phyloP scores from a whole-genome alignment of 352 stramenopile genomes.

The Globisporangium polare region DNA sequence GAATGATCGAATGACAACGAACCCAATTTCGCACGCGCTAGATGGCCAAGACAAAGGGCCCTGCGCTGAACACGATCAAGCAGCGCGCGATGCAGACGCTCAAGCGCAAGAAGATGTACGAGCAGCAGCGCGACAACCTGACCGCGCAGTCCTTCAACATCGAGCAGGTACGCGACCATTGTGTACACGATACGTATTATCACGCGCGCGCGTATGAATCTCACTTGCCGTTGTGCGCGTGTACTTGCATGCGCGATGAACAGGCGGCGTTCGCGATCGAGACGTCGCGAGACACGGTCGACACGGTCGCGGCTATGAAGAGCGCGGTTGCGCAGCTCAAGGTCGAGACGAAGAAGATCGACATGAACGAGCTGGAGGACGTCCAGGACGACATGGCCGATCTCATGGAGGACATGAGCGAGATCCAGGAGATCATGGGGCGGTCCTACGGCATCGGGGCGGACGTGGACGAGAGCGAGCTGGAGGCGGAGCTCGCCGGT shows the following conservation, averaged over 20 bases:
- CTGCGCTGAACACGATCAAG: conserved; percentile 72
- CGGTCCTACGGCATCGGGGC: conserved; percentile 93
- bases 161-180: conserved; percentile 41
- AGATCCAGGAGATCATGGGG: conserved; percentile 97
- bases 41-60: conserved; percentile 73
- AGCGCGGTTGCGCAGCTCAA: conserved; percentile 89
- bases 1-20: not conserved
- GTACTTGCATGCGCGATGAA: not conserved
- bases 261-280: conserved; percentile 90
- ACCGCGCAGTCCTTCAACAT: conserved; percentile 85
- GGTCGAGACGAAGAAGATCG: conserved; percentile 93
- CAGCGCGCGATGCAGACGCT: conserved; percentile 83
- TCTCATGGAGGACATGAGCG: conserved; percentile 97
- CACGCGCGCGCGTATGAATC: not conserved
- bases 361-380: conserved; percentile 96
- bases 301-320: conserved; percentile 95
- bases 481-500: conserved; percentile 93
- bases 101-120: conserved; percentile 89
- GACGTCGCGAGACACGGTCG: conserved; percentile 89
- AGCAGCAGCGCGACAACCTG: conserved; percentile 77
- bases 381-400: conserved; percentile 97
- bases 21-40: no score
- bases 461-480: conserved; percentile 93
- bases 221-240: not conserved
- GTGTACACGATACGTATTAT: not conserved